Percentiles rank a stretch among this genome's conserved stretches.
Evolutionary conservation across 768 basidiomycete genomes (phyloP).

Genomic region (Calvatia gigantea): DNA sequence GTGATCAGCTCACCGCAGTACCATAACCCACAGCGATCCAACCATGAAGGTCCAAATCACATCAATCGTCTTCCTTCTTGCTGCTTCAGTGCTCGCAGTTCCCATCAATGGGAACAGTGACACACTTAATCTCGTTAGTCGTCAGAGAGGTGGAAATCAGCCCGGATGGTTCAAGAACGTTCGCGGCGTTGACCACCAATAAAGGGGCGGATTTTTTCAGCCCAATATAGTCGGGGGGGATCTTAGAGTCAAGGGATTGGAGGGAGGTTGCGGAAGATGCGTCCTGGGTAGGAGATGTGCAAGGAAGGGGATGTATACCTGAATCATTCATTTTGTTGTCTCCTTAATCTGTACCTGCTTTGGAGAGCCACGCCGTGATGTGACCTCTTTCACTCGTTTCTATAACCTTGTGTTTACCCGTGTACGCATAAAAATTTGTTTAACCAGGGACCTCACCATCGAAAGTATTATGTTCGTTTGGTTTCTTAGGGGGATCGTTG

Average conservation of each 20-base stretch:
- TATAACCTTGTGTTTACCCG: not conserved
- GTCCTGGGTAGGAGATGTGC: not conserved
- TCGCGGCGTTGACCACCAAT: not conserved
- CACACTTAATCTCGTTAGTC: not conserved
- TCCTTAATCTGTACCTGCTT: no score
- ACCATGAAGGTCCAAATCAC: slow-evolving; percentile 1
- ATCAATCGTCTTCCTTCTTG: not conserved
- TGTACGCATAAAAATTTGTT: not conserved
- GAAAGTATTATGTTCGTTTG: no score
- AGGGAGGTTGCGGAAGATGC: not conserved
- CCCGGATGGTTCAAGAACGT: not conserved
- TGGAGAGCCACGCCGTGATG: no score
- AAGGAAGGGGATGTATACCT: not conserved
- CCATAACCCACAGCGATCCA: not conserved
- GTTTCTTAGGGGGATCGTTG: no score
- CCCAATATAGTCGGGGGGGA: not conserved
- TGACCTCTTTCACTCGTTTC: no score
- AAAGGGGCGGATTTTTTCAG: not conserved
- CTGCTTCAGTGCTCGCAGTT: not conserved
- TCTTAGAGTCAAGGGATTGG: not conserved
- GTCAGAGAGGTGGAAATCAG: not conserved
- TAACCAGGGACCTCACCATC: no score
- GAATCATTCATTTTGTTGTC: no score
- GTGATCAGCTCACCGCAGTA: not conserved
- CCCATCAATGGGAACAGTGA: not conserved